Conservation (phyloP, 768 basidiomycete genomes). For the Pulveroboletus ravenelii region DNA sequence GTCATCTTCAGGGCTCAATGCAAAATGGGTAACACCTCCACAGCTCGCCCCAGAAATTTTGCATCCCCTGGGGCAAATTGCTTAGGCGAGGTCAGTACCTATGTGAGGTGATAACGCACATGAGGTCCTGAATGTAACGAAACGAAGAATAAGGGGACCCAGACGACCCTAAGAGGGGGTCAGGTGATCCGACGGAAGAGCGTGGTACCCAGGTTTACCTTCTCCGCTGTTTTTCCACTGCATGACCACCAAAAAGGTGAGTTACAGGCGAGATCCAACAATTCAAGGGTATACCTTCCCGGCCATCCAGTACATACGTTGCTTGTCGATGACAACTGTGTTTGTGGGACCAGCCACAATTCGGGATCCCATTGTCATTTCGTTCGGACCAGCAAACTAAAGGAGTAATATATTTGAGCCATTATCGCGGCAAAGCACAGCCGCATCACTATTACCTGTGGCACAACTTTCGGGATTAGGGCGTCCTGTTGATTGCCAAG, state of each 20-base stretch:
- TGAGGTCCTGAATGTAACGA: conserved; percentile 81
- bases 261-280: neutral
- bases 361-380: conserved; percentile 51
- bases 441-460: conserved; percentile 50
- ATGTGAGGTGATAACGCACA: conserved; percentile 40
- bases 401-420: neutral
- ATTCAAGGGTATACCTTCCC: conserved; percentile 51
- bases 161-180: conserved; percentile 64
- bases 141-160: conserved; percentile 88
- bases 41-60: conserved; percentile 63
- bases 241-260: conserved; percentile 15
- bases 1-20: conserved; percentile 71
- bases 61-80: conserved; percentile 54
- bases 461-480: conserved; percentile 76
- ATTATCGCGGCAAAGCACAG: neutral
- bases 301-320: conserved; percentile 85
- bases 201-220: conserved; percentile 39
- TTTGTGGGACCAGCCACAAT: conserved; percentile 80
- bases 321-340: conserved; percentile 78
- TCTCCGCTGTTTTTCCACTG: conserved; percentile 96
- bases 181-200: conserved; percentile 1
- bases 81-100: neutral
- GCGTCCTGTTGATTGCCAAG: conserved; percentile 81
- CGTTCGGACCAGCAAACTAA: conserved; percentile 72
- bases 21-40: conserved; percentile 90